Percentiles rank a stretch among this genome's conserved stretches.
Evolutionary conservation across 805 yeast species (phyloP).

Genomic region (Ogataea glucozyma): DNA sequence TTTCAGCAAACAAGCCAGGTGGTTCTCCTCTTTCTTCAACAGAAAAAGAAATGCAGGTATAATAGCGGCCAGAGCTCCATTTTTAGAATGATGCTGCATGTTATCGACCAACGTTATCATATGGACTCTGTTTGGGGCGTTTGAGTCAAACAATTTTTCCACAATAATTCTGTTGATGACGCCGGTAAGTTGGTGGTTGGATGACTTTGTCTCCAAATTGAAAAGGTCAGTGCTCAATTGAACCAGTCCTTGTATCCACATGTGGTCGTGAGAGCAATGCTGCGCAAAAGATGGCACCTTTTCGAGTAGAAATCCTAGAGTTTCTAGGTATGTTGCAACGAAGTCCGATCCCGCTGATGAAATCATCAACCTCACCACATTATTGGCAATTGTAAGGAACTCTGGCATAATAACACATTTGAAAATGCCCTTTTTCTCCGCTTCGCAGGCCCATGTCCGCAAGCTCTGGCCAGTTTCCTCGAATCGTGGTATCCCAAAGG

Average conservation of each 20-base stretch:
- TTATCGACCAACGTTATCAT: not conserved
- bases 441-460: not conserved
- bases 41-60: slow-evolving; percentile 2
- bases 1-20: not conserved
- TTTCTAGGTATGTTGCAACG: not conserved
- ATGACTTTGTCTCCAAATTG: not conserved
- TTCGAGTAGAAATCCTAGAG: not conserved
- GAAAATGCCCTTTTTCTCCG: not conserved
- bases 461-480: not conserved
- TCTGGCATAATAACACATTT: slow-evolving; percentile 5
- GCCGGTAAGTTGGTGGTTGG: not conserved
- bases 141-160: not conserved
- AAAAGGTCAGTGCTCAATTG: not conserved
- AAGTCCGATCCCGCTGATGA: not conserved
- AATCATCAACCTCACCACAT: not conserved
- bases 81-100: not conserved
- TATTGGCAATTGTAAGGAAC: slow-evolving; percentile 2
- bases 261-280: not conserved
- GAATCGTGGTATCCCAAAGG: slow-evolving; percentile 44
- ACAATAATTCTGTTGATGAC: not conserved
- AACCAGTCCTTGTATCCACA: not conserved
- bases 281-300: slow-evolving; percentile 2
- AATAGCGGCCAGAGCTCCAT: not conserved
- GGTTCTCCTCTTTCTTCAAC: not conserved
- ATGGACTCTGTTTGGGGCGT: not conserved